Conservation (phyloP, 2,329 filamentous ascomycete genomes). For the Curvularia eragrostidis region DNA sequence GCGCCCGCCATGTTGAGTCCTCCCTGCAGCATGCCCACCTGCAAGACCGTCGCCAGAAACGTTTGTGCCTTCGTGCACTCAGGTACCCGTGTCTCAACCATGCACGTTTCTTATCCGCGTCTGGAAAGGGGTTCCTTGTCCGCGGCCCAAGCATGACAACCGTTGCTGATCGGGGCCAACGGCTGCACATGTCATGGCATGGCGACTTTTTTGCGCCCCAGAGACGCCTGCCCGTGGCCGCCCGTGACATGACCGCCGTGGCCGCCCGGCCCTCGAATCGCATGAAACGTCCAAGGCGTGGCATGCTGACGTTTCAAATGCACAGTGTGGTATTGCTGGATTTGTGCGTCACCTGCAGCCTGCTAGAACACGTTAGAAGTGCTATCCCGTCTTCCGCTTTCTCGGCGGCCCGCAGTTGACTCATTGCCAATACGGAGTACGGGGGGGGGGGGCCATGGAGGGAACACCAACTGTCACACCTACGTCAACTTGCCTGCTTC, state of each 20-base stretch:
- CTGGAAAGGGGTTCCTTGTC: constrained; percentile 6
- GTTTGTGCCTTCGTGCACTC: constrained; percentile 23
- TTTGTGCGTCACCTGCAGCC: constrained; percentile 4
- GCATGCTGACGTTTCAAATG: constrained; percentile 34
- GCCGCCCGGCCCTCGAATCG: constrained; percentile 10
- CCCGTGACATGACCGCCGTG: no score
- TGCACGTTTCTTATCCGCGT: constrained; percentile 5
- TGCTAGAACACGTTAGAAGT: constrained; percentile 4
- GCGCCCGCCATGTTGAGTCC: constrained; percentile 11
- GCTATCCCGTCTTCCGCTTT: neutral
- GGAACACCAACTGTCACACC: constrained; percentile 4
- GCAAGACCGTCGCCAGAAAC: constrained; percentile 4
- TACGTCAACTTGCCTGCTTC: constrained; percentile 10
- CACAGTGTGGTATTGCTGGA: constrained; percentile 24
- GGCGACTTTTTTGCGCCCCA: neutral
- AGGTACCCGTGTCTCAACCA: constrained; percentile 24
- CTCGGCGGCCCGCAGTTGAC: constrained; percentile 6
- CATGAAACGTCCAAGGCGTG: constrained; percentile 28
- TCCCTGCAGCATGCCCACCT: constrained; percentile 23
- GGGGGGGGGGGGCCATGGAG: neutral
- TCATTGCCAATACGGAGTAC: neutral
- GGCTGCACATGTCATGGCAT: neutral
- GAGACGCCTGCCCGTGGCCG: neutral
- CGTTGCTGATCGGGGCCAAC: constrained; percentile 13
- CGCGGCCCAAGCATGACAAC: constrained; percentile 1